These are phyloP conservation scores for Chlorella vulgaris DNA, from an alignment of 139 green algal species.

Conservation along the genomic window DNA sequence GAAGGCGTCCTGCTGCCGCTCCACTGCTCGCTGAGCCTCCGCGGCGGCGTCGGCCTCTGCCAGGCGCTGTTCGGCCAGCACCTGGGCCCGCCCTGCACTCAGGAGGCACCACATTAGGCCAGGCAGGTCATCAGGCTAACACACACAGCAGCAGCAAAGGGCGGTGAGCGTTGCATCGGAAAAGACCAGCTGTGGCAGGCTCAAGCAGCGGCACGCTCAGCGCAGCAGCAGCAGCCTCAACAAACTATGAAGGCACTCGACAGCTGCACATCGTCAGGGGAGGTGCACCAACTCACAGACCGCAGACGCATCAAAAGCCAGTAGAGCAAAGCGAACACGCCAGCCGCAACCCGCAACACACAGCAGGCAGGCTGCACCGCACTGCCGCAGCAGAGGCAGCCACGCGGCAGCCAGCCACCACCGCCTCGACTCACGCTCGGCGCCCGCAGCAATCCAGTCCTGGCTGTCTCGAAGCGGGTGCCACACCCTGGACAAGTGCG, in stretches of 20 bases:
- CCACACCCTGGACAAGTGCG: slow-evolving; percentile 40
- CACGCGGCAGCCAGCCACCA: background rate
- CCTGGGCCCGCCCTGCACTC: slow-evolving; percentile 5
- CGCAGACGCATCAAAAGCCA: too few species aligned
- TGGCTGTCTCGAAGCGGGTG: slow-evolving; percentile 12
- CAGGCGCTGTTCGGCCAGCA: background rate
- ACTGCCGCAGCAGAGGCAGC: background rate
- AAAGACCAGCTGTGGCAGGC: too few species aligned
- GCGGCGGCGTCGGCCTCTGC: background rate
- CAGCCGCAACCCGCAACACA: background rate
- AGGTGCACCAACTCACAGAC: too few species aligned
- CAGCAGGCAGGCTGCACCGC: background rate
- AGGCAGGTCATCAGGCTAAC: background rate
- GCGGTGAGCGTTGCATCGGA: too few species aligned
- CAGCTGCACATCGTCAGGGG: too few species aligned
- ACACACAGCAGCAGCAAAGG: background rate
- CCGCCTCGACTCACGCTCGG: slow-evolving; percentile 12
- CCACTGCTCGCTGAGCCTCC: background rate
- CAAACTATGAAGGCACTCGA: too few species aligned
- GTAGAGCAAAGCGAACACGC: too few species aligned
- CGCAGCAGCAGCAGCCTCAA: background rate
- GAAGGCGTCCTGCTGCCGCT: slow-evolving; percentile 20
- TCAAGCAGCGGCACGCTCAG: too few species aligned
- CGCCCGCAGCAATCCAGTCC: slow-evolving; percentile 10
- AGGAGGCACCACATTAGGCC: background rate